Evolutionary conservation across 768 basidiomycete genomes (phyloP), one percentile per base, ranked within the genome.

Genomic region (Russula griseocarnosa): DNA sequence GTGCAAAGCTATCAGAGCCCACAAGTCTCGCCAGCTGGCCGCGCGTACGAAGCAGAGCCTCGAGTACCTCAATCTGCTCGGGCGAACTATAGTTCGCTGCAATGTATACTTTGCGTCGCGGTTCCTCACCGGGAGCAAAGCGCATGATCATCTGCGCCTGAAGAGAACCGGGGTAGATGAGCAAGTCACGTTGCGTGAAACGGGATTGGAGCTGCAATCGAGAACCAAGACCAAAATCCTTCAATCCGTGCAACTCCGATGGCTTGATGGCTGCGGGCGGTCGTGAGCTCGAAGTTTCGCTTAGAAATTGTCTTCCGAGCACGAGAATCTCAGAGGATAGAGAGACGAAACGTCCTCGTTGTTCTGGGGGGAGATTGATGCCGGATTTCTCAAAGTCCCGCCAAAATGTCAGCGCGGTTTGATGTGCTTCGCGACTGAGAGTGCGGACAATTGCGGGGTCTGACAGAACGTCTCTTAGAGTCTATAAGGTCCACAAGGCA

Each of bases 341-440:
- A 1, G 88, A 83, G 20, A 99, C 94, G 67, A 97, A 98, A 65
- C 83, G 86, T 40, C 84, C 79, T 46, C 97, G 84, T 69, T 93
- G 81, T 11, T 79, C 79, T 0, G 87, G 83, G 11, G 93, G 88
- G 14, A 99, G 81, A 73, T 95, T 83, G 66, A 98, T 95, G 10
- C 93, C 96, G 16, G 95, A 98, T 74, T 94, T 94, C 72, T 97
- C 92, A 75, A 99, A 99, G 79, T 98, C 97, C 53, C 90, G 83
- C 83, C 93, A 88, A 76, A 98, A 98, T 65, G 95, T 95, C 26
- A 90, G 80, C 34, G 97, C 94, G 7, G 95, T 94, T 67, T 88
- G 85, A 59, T 83, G 77, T n/a, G 88, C 92, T 71, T 93, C 92
- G 14, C 82, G 83, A 55, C 81, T 82, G 57, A 92, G 81, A 0